Percentiles rank a stretch among this genome's conserved stretches.
Conservation (phyloP, 2,329 filamentous ascomycete genomes). For the Fusarium tupiense region DNA sequence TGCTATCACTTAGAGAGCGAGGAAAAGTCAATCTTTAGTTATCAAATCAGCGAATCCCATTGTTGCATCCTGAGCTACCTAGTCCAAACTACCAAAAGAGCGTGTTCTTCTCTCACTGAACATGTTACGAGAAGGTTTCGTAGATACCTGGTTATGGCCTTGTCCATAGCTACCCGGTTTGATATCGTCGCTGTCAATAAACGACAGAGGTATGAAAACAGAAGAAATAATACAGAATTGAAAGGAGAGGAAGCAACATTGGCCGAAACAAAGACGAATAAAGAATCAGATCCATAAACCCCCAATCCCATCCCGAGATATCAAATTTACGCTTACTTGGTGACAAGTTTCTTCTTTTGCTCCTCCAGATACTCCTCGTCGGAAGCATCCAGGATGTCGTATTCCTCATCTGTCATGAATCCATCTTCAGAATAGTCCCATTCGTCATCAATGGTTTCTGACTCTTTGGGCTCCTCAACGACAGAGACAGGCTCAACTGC, state of each 20-base stretch:
- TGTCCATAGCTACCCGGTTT: conserved; percentile 7
- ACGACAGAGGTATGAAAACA: conserved; percentile 22
- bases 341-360: conserved; percentile 55
- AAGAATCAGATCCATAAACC: conserved; percentile 33
- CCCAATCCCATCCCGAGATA: conserved; percentile 30
- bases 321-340: conserved; percentile 48
- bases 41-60: conserved; percentile 29
- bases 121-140: conserved; percentile 21
- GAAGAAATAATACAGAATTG: conserved; percentile 40
- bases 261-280: conserved; percentile 8
- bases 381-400: conserved; percentile 94
- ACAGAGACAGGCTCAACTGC: conserved; percentile 64
- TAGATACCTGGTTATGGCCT: conserved; percentile 13
- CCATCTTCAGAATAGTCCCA: conserved; percentile 74
- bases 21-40: background rate
- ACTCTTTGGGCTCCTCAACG: conserved; percentile 61
- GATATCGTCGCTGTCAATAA: conserved; percentile 2
- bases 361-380: conserved; percentile 82
- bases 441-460: conserved; percentile 67
- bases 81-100: conserved; percentile 42
- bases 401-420: conserved; percentile 97
- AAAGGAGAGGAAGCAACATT: conserved; percentile 33
- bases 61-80: conserved; percentile 35
- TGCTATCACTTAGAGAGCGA: background rate
- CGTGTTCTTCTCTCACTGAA: conserved; percentile 36